Conservation (phyloP, 257 asterid species). For the Linaria vulgaris region DNA sequence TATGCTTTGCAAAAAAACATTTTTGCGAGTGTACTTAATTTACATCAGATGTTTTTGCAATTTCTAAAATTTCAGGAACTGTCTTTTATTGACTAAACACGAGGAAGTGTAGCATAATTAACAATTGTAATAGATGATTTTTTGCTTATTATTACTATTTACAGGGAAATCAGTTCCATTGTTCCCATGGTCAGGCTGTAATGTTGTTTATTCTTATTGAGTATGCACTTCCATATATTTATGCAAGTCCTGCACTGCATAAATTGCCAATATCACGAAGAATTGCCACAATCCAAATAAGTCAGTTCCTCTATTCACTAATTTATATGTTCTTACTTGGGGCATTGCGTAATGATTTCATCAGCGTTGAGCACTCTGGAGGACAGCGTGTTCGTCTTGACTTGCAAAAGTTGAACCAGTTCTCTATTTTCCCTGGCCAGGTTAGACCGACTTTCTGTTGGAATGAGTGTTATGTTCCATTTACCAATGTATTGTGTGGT, state of each 20-base stretch:
- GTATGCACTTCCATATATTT: slow-evolving; percentile 5
- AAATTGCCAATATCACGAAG: neutral
- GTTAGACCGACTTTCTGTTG: slow-evolving; percentile 30
- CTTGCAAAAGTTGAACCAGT: slow-evolving; percentile 74
- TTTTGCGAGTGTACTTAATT: no score
- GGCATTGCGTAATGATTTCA: slow-evolving; percentile 21
- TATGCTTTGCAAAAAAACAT: no score
- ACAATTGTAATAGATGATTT: slow-evolving; percentile 3
- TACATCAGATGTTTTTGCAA: no score
- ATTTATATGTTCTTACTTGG: slow-evolving; percentile 14
- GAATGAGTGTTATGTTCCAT: slow-evolving; percentile 7
- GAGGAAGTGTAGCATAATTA: no score
- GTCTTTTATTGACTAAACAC: no score
- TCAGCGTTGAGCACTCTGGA: slow-evolving; percentile 94
- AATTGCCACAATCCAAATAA: neutral
- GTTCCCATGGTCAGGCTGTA: slow-evolving; percentile 10
- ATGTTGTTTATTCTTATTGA: slow-evolving; percentile 4
- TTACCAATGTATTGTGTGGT: slow-evolving; percentile 27
- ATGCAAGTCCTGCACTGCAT: neutral
- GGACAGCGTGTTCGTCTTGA: slow-evolving; percentile 98
- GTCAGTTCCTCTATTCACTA: slow-evolving; percentile 9
- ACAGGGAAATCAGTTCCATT: slow-evolving; percentile 1
- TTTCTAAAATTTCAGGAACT: no score
- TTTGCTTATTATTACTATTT: neutral
- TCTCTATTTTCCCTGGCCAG: slow-evolving; percentile 98